These are phyloP conservation scores for Pneumocystis carinii DNA, from an alignment of 1,139 yeast species.

Conservation along the genomic window DNA sequence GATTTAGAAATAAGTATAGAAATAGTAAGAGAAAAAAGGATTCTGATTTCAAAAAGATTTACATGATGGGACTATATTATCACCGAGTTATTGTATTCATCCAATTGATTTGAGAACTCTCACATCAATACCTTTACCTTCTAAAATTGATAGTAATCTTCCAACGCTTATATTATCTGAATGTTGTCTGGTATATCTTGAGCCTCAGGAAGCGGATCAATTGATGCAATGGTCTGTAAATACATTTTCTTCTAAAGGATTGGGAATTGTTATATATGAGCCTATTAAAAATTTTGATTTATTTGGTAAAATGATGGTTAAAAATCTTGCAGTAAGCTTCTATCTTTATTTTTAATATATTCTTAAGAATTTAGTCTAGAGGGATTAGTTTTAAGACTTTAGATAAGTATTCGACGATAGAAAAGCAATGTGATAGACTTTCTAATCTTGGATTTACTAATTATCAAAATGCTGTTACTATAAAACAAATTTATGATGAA, in stretches of 20 bases:
- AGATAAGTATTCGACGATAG: slow-evolving; percentile 35
- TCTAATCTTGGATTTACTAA: slow-evolving; percentile 15
- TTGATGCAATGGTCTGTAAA: slow-evolving; percentile 31
- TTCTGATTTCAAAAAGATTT: not conserved
- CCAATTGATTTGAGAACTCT: slow-evolving; percentile 40
- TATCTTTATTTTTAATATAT: not conserved
- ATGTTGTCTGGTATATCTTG: slow-evolving; percentile 75
- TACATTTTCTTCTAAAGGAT: slow-evolving; percentile 8
- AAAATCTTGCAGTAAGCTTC: slow-evolving; percentile 36
- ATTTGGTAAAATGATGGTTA: slow-evolving; percentile 72
- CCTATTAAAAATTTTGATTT: slow-evolving; percentile 60
- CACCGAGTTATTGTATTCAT: slow-evolving; percentile 35
- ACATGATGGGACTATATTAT: not conserved
- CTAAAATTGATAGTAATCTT: slow-evolving; percentile 25
- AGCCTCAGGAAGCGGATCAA: slow-evolving; percentile 39
- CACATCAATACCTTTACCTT: slow-evolving; percentile 12
- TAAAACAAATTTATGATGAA: slow-evolving; percentile 44
- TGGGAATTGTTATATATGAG: slow-evolving; percentile 53
- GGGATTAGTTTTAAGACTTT: slow-evolving; percentile 63
- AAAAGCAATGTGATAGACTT: slow-evolving; percentile 31
- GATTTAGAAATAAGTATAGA: not conserved
- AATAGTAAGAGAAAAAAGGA: not conserved
- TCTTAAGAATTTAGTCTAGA: slow-evolving; percentile 25
- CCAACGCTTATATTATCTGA: slow-evolving; percentile 75
- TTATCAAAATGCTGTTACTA: slow-evolving; percentile 33